Evolutionary conservation across 768 basidiomycete genomes (phyloP), one percentile per base, ranked within the genome.

Genomic region (Chalciporus pseudorubinellus): DNA sequence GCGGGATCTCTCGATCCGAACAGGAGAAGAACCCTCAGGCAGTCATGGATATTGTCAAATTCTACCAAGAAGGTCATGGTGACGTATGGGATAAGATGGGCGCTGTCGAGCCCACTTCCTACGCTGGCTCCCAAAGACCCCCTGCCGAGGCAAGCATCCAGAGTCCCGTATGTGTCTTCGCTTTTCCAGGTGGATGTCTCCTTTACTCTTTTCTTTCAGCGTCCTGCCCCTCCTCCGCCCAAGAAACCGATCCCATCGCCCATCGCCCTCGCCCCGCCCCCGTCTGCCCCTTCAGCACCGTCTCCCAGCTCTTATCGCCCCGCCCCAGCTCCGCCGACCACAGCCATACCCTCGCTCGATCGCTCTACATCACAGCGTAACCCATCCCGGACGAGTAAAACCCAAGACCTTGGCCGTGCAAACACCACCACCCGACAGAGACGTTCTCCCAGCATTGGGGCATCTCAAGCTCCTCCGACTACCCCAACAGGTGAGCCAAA

Each of bases 1-100:
- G 88, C 56, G 97, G 97, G 48, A 98, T 98, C 65, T 94, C 92
- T 34, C 83, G 89, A 61, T 78, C 75, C 20, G 94, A 99, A 71
- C 97, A 99, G 74, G 95, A 97, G 71, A 93, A 91, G 76, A 95
- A 98, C 64, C 97, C 97, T 0, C 88, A 97, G 71, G 93, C 93
- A 4, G 93, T 98, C 54, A 93, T 95, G 84, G 97, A 98, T 64
- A 95, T 98, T 56, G 95, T 99, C 69, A 94, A 95, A 64, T 98
- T 98, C 73, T 98, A 97, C 70, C 95, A 98, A 63, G 90, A 94
- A 70, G 83, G 87, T 31, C 80, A 84, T 53, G 81, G 82, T 52
- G 85, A 85, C 62, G 84, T 84, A 28, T 93, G 89, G 90, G 89
- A 89, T 70, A 93, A 92, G 77, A 79, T 92, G 70, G 87, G 84